These are phyloP conservation scores for Syzygium oleosum DNA, from an alignment of 345 rosid species.

Conservation along the genomic window DNA sequence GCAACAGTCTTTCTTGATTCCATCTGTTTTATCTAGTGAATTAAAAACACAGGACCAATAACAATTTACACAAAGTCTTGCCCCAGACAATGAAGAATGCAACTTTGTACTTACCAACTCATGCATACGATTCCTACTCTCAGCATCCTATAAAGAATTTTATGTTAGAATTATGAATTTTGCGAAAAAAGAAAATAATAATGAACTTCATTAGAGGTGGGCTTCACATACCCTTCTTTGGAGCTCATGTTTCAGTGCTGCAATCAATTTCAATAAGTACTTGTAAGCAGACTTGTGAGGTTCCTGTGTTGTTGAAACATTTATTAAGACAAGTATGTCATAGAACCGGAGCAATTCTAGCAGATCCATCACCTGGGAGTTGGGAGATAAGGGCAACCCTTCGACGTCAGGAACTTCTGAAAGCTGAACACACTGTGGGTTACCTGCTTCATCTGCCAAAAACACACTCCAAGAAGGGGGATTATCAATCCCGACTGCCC, in stretches of 20 bases:
- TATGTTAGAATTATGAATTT: background rate
- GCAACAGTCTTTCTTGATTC: background rate
- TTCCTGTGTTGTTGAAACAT: background rate
- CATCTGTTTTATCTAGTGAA: background rate
- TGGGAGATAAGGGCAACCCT: background rate
- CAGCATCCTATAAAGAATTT: background rate
- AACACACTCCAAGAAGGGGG: background rate
- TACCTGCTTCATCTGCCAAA: background rate
- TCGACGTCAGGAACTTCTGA: background rate
- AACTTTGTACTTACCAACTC: background rate
- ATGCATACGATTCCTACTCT: background rate
- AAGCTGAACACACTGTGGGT: background rate
- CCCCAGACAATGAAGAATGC: background rate
- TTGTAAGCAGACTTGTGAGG: background rate
- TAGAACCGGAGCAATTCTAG: background rate
- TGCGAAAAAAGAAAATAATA: background rate
- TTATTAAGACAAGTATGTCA: background rate
- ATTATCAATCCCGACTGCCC: background rate
- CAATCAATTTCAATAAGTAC: background rate
- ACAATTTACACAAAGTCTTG: background rate
- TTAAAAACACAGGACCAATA: background rate
- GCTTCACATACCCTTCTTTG: background rate
- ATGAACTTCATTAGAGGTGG: background rate
- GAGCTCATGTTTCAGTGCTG: background rate
- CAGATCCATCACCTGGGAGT: background rate